phyloP scores from a whole-genome alignment of 179 eudicot genomes.

The Heliamphora pulchella region DNA sequence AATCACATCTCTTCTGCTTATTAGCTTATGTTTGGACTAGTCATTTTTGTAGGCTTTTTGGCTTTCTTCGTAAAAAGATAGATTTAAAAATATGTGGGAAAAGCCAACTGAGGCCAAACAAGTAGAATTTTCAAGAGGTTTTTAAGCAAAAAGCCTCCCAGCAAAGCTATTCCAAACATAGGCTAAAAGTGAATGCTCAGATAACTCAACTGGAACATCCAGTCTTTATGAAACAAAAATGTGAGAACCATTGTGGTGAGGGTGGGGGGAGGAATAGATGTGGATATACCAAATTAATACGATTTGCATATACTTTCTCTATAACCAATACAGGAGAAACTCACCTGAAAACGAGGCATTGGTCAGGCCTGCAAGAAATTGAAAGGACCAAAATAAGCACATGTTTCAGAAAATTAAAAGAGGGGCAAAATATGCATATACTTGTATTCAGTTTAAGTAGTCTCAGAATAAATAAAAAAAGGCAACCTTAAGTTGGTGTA shows the following conservation, averaged over 20 bases:
- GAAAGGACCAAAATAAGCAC: conserved; percentile 6
- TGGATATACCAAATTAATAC: neutral
- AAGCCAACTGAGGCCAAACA: no score
- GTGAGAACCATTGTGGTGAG: neutral
- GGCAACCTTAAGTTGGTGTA: neutral
- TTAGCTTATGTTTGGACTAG: no score
- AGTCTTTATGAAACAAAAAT: neutral
- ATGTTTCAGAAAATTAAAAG: neutral
- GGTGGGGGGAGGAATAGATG: neutral
- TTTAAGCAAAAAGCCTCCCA: no score
- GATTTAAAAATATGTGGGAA: no score
- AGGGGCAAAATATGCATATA: neutral
- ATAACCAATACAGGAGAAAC: conserved; percentile 15
- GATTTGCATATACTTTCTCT: neutral
- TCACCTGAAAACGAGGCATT: conserved; percentile 64
- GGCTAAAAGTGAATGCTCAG: neutral
- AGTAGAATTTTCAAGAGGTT: no score
- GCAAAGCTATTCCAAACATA: no score
- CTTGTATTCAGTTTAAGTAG: neutral
- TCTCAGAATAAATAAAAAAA: neutral
- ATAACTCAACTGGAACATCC: neutral
- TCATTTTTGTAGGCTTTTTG: no score
- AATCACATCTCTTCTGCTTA: neutral
- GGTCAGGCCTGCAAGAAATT: conserved; percentile 52
- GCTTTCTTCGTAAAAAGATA: no score